Conservation (phyloP, 2,329 filamentous ascomycete genomes). For the Pyrenochaeta sp. region DNA sequence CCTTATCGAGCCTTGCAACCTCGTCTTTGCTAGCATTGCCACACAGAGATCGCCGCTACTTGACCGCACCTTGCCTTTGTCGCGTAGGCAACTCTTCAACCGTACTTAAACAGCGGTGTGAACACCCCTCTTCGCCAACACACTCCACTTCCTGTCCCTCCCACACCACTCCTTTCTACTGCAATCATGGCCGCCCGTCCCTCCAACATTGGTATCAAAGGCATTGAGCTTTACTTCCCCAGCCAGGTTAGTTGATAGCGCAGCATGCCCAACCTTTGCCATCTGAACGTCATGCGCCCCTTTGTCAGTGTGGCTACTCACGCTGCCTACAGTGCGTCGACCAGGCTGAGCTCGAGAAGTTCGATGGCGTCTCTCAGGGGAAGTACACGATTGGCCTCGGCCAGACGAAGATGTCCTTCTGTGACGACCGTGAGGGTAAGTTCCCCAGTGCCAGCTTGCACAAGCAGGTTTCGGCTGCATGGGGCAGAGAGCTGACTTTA, state of each 20-base stretch:
- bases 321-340: conserved; percentile 57
- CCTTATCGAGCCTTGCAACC: conserved; percentile 22
- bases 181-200: conserved; percentile 56
- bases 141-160: conserved; percentile 22
- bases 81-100: conserved; percentile 28
- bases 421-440: conserved; percentile 62
- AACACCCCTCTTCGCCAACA: conserved; percentile 26
- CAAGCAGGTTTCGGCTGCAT: not conserved
- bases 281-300: conserved; percentile 5
- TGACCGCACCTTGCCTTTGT: conserved; percentile 48
- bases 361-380: conserved; percentile 61
- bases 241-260: conserved; percentile 54
- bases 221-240: conserved; percentile 64
- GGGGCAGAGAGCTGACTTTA: conserved; percentile 19
- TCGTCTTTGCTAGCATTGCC: conserved; percentile 38
- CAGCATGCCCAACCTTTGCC: conserved; percentile 2
- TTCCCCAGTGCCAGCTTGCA: conserved; percentile 3
- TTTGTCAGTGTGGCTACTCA: conserved; percentile 16
- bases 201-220: conserved; percentile 63
- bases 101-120: conserved; percentile 49
- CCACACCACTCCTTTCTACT: conserved; percentile 20
- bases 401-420: conserved; percentile 65
- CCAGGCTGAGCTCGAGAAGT: conserved; percentile 63
- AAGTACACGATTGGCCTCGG: conserved; percentile 65
- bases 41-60: conserved; percentile 43